Base-by-base conservation (phyloP, 1,284 basidiomycete genomes). In the Puccinia polysora region DNA sequence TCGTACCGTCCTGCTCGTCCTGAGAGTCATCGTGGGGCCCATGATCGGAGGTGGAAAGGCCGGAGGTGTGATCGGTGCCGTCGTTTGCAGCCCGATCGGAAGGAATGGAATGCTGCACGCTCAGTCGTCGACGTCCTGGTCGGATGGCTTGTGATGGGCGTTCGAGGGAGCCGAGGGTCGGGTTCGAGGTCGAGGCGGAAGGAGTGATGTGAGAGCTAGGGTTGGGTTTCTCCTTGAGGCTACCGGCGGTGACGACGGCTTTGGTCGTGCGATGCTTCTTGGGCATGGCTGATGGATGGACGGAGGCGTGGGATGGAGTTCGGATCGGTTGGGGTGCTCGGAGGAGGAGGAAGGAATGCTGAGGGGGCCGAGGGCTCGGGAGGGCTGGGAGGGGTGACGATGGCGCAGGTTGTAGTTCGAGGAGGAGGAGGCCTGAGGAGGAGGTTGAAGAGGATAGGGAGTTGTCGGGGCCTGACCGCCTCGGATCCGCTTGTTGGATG, bases 51-150 rank as follows among this genome's bases (percentile, higher is more conserved):
- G 55, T 47, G 23, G 52, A 47, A 34, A 58, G 43, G 20, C 15
- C 65, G 34, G 65, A 56, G 28, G 53, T 47, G 8, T 34, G 52
- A 15, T 68, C 52, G 18, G 50, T 49, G 6, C 25, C 53, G 32
- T 68, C 65, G 28, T 56, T 56, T 30, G 34, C 65, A 20, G 50
- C 32, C 3, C 53, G 53, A 58, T 68, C 65, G 28, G 55, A 45
- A 45, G 69, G 47, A 32, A 72, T 62, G 14, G 69, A 60, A 25
- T 43, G 58, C 4, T 36, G 58, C 2, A 64, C 49, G 20, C 56
- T 60, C 69, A 72, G 63, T n/a, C n/a, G 47, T 72, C 69, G 28
- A 72, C 38, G 52, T 72, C 69, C 30, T 45, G 38, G 7, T 72
- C 69, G 28, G 69, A 52, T 23, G 69, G 45, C 30, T 55, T 72